phyloP scores from a whole-genome alignment of 768 basidiomycete genomes.

The Fomitopsis serialis region DNA sequence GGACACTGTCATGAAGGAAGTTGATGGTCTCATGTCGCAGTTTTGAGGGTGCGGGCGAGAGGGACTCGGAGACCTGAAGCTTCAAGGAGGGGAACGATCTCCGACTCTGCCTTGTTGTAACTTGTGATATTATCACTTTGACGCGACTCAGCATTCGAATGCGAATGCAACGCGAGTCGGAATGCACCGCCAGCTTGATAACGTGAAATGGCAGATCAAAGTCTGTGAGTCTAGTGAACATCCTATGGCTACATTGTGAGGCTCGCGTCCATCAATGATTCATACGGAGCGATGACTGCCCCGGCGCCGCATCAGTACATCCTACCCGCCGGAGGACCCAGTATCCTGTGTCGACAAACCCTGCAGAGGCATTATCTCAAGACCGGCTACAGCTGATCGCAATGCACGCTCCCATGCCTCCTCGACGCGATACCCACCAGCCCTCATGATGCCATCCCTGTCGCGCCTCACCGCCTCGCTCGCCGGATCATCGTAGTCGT shows the following conservation, averaged over 20 bases:
- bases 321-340: background rate
- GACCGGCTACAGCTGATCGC: slow-evolving; percentile 62
- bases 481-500: slow-evolving; percentile 63
- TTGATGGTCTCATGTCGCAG: slow-evolving; percentile 84
- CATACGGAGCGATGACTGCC: background rate
- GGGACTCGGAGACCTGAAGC: slow-evolving; percentile 42
- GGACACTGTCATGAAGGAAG: slow-evolving; percentile 81
- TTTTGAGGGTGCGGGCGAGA: slow-evolving; percentile 66
- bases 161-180: no score
- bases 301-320: no score
- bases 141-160: no score
- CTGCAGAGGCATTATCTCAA: slow-evolving; percentile 51
- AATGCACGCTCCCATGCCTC: slow-evolving; percentile 86
- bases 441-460: slow-evolving; percentile 73
- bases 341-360: slow-evolving; percentile 5
- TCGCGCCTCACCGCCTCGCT: slow-evolving; percentile 77
- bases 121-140: no score
- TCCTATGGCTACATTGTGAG: no score
- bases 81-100: slow-evolving; percentile 29
- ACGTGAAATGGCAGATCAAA: no score
- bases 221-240: no score
- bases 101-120: no score
- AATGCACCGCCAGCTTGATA: no score
- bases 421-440: slow-evolving; percentile 75
- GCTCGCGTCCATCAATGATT: background rate